Conservation (phyloP, 202 grass and related monocot genomes). For the Setaria viridis region DNA sequence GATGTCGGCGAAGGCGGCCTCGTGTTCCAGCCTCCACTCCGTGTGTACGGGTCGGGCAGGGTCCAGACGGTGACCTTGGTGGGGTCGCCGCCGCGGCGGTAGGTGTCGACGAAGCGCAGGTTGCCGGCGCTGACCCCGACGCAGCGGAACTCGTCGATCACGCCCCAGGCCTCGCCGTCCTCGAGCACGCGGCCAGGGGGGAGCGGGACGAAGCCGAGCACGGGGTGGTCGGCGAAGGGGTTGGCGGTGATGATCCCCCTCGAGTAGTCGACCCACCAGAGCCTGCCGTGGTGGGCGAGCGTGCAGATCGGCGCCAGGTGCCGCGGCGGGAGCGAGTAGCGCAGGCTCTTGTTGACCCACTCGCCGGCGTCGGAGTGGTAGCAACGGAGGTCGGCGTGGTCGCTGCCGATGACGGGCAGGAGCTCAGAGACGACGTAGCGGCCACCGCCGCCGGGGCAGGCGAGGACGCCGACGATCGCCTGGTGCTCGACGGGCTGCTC, state of each 20-base stretch:
- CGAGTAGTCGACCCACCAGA: constrained; percentile 9
- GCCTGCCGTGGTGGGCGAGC: constrained; percentile 8
- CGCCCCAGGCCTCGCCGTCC: neutral
- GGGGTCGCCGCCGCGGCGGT: neutral
- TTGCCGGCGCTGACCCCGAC: constrained; percentile 3
- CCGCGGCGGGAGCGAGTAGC: constrained; percentile 2
- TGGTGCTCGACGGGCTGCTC: neutral
- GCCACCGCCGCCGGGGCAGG: constrained; percentile 23
- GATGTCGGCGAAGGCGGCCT: constrained; percentile 23
- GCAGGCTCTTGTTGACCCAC: constrained; percentile 30
- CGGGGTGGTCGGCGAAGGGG: neutral
- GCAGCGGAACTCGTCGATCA: neutral
- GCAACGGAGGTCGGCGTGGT: constrained; percentile 19
- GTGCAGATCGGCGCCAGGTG: neutral
- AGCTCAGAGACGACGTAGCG: constrained; percentile 53
- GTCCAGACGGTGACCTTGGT: neutral
- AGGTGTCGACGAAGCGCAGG: constrained; percentile 13
- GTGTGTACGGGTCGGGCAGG: neutral
- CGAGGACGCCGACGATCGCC: neutral
- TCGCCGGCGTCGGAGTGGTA: constrained; percentile 11
- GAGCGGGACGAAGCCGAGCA: neutral
- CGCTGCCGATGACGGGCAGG: neutral
- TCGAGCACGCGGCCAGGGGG: neutral
- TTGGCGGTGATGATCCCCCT: neutral
- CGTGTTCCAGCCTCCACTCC: constrained; percentile 6